Base-by-base conservation (phyloP, 192 early-diverging fungal species). In the Geranomyces variabilis region DNA sequence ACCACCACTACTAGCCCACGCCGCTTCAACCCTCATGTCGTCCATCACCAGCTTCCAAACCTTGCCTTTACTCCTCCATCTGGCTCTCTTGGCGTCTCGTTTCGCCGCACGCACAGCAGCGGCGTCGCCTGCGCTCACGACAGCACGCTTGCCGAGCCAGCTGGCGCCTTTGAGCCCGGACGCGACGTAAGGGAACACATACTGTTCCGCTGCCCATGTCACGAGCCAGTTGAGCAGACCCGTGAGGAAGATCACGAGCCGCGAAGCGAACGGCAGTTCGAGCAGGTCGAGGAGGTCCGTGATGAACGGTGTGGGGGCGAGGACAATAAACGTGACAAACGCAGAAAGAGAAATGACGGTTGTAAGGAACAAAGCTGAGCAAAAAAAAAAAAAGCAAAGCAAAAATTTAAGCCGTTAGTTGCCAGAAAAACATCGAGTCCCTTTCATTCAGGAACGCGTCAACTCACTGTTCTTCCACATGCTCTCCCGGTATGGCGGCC, bases 401-500 rank as follows among this genome's bases (percentile, higher is more conserved):
- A 19, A 47, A 14, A 47, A 19, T 19, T 14, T 19, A 19, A 47
- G 46, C 46, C 12, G 19, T 14, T 14, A 19, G 46, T n/a, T n/a
- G n/a, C n/a, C n/a, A n/a, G n/a, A n/a, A n/a, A 28, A 26, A 31
- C 1, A 22, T 10, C 41, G 0, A 31, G 9, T 28, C 19, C 17
- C 30, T 17, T 30, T 29, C 7, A 8, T 19, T 24, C 5, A 7
- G 9, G 19, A 41, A 41, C 51, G 19, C 19, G 19, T 47, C 46
- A 47, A 73, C 80, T 82, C 83, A 94, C 92, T 82, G 75, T 99
- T 99, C 45, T 88, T 91, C 76, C 90, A 84, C 73, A 97, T 90
- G 9, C 90, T 86, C 74, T 93, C 88, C 67, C 96, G 91, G 75
- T 95, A 99, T 0, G 96, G 98, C 46, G 93, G 92, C 0, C 98